phyloP scores from a whole-genome alignment of 1,284 basidiomycete species.

The Pyrrhoderma noxium region DNA sequence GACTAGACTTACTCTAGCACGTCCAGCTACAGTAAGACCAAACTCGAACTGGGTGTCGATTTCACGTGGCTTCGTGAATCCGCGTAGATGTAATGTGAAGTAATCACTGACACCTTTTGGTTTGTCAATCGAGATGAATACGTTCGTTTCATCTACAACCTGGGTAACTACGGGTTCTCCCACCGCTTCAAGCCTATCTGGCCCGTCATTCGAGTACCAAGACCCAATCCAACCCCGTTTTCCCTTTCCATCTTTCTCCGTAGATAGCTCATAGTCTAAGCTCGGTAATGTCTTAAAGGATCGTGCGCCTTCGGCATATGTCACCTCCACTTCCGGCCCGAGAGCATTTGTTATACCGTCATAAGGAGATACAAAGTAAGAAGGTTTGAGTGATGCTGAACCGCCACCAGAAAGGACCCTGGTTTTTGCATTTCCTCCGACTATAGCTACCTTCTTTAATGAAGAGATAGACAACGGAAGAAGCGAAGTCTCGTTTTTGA shows the following conservation, averaged over 20 bases:
- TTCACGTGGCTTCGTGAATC: constrained; percentile 47
- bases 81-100: constrained; percentile 45
- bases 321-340: constrained; percentile 42
- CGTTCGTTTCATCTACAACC: constrained; percentile 55
- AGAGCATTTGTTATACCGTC: constrained; percentile 58
- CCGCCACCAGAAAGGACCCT: constrained; percentile 68
- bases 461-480: constrained; percentile 50
- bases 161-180: constrained; percentile 37
- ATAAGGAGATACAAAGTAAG: constrained; percentile 65
- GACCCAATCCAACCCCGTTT: constrained; percentile 54
- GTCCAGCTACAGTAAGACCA: constrained; percentile 59
- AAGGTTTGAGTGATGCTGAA: constrained; percentile 64
- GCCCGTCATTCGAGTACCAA: constrained; percentile 51
- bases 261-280: constrained; percentile 56
- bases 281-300: constrained; percentile 56
- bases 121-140: constrained; percentile 52
- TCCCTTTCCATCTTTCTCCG: constrained; percentile 34
- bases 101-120: constrained; percentile 49
- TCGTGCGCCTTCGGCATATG: constrained; percentile 56
- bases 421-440: constrained; percentile 71
- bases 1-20: constrained; percentile 41
- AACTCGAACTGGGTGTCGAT: constrained; percentile 59
- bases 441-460: constrained; percentile 63
- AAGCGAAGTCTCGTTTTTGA: constrained; percentile 59
- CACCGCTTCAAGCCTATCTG: constrained; percentile 48